These are phyloP conservation scores for Thuidium tamariscinum DNA, from an alignment of 225 moss, liverwort and hornwort species.

Conservation along the genomic window DNA sequence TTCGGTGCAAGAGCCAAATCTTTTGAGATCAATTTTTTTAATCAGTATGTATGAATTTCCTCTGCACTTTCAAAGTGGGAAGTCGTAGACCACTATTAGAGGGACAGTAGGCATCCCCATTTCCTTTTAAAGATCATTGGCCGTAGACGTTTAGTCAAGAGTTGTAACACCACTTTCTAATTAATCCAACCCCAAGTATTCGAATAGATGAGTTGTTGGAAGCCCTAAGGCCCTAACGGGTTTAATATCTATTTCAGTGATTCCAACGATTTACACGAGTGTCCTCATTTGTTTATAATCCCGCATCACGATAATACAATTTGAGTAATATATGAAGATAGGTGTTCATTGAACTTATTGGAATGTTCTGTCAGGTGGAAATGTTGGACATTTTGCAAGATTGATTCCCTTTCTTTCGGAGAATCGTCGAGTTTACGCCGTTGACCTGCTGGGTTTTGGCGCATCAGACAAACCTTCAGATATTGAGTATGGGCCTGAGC, in stretches of 20 bases:
- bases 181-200: not conserved
- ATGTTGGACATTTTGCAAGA: slow-evolving; percentile 86
- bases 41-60: not conserved
- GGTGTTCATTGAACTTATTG: not conserved
- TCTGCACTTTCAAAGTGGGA: not conserved
- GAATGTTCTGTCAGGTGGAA: slow-evolving; percentile 49
- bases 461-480: slow-evolving; percentile 76
- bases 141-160: not conserved
- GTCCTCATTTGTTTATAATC: not conserved
- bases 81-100: not conserved
- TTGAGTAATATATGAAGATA: not conserved
- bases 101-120: not conserved
- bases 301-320: not conserved
- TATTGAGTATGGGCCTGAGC: slow-evolving; percentile 71
- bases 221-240: too few relatives aligned
- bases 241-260: not conserved
- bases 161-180: not conserved
- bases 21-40: not conserved
- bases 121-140: not conserved
- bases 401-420: slow-evolving; percentile 74
- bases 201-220: not conserved
- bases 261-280: not conserved
- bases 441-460: slow-evolving; percentile 90
- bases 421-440: slow-evolving; percentile 72
- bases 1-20: not conserved